Evolutionary conservation across 2,329 filamentous ascomycete species (phyloP).

Genomic region (Madurella fahalii): DNA sequence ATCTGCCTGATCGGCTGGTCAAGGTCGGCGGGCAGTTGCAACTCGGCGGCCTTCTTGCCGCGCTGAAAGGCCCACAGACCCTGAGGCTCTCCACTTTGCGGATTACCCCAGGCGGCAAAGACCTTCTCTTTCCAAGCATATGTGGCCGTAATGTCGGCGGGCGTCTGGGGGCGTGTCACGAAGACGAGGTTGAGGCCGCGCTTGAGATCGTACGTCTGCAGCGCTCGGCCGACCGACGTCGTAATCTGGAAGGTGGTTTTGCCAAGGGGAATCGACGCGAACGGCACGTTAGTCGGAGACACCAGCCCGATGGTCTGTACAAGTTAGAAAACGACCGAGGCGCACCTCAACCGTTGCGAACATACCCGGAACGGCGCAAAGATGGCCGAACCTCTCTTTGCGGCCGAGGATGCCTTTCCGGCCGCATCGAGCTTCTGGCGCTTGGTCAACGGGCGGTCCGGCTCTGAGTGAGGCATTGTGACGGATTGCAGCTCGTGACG

Average conservation of each 20-base stretch:
- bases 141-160: slow-evolving; percentile 78
- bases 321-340: not conserved
- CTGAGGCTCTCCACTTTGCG: slow-evolving; percentile 46
- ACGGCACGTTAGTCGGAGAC: slow-evolving; percentile 84
- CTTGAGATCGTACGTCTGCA: slow-evolving; percentile 95
- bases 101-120: slow-evolving; percentile 83
- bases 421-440: slow-evolving; percentile 63
- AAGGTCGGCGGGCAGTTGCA: slow-evolving; percentile 63
- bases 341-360: not conserved
- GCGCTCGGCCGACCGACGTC: slow-evolving; percentile 81
- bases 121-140: slow-evolving; percentile 82
- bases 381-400: slow-evolving; percentile 62
- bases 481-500: slow-evolving; percentile 10
- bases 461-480: slow-evolving; percentile 55
- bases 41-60: slow-evolving; percentile 75
- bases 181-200: slow-evolving; percentile 89
- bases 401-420: slow-evolving; percentile 21
- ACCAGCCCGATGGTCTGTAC: slow-evolving; percentile 84
- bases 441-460: slow-evolving; percentile 65
- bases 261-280: slow-evolving; percentile 81
- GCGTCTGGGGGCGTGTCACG: slow-evolving; percentile 85
- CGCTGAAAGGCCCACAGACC: slow-evolving; percentile 91
- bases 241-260: slow-evolving; percentile 97
- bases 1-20: slow-evolving; percentile 72
- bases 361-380: slow-evolving; percentile 91